phyloP scores from a whole-genome alignment of 1,284 basidiomycete genomes.

The Boletus austroedulis region DNA sequence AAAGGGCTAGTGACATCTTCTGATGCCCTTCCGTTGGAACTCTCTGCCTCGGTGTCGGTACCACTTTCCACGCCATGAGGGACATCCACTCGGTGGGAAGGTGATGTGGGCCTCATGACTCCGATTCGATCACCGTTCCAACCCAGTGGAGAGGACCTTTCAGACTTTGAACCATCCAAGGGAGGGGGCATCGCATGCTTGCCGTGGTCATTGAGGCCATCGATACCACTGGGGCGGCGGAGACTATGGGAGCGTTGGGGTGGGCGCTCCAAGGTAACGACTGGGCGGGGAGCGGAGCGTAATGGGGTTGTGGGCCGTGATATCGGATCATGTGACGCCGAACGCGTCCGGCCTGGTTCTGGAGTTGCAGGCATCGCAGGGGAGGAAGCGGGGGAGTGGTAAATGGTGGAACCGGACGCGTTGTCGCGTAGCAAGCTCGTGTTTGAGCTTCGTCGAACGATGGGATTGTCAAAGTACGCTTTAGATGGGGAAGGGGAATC shows the following conservation, averaged over 20 bases:
- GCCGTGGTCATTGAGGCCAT: neutral
- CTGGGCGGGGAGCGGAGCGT: conserved; percentile 20
- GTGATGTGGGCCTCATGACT: conserved; percentile 52
- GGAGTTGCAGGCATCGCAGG: conserved; percentile 25
- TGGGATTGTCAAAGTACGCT: conserved; percentile 14
- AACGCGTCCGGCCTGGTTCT: conserved; percentile 24
- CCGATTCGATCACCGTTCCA: conserved; percentile 25
- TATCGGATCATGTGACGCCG: conserved; percentile 24
- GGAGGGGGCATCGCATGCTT: conserved; percentile 16
- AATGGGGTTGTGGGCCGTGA: conserved; percentile 19
- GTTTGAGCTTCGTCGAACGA: conserved; percentile 23
- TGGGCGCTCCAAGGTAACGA: conserved; percentile 24
- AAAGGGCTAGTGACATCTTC: conserved; percentile 31
- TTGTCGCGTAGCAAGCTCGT: conserved; percentile 26
- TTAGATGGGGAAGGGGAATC: conserved; percentile 23
- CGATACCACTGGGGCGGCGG: conserved; percentile 5
- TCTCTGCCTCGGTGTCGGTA: conserved; percentile 64
- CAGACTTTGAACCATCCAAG: conserved; percentile 19
- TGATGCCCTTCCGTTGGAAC: conserved; percentile 38
- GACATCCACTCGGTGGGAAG: conserved; percentile 61
- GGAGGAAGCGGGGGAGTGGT: conserved; percentile 34
- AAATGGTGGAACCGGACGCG: conserved; percentile 30
- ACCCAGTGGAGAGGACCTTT: conserved; percentile 20
- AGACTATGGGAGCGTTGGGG: conserved; percentile 31
- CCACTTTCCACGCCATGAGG: conserved; percentile 69